phyloP scores from a whole-genome alignment of 305 asterid genomes.

The Lippia alba region DNA sequence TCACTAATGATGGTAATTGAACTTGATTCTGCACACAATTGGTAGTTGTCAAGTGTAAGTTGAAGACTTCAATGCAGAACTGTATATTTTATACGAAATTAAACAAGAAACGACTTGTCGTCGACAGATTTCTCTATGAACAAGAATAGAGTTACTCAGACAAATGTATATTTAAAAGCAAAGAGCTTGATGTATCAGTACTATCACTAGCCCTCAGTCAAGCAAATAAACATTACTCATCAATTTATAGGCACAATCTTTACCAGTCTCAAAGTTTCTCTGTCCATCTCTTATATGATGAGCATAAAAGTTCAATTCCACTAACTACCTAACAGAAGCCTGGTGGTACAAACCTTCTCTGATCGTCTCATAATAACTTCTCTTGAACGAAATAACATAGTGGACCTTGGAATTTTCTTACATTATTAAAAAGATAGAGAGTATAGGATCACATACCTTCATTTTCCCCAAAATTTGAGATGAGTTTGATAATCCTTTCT shows the following conservation, averaged over 20 bases:
- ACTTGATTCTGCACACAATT: constrained; percentile 50
- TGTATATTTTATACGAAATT: neutral
- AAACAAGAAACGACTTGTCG: constrained; percentile 1
- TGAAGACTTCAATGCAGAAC: constrained; percentile 5
- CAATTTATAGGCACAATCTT: neutral
- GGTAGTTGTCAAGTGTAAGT: constrained; percentile 25
- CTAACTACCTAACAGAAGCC: constrained; percentile 6
- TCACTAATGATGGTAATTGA: constrained; percentile 52
- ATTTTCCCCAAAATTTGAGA: constrained; percentile 66
- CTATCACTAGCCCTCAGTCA: constrained; percentile 12
- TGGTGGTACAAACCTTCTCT: constrained; percentile 4
- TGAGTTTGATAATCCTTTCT: constrained; percentile 79
- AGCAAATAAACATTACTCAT: neutral
- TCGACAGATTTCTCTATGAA: no score
- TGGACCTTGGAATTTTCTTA: neutral
- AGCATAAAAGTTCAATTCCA: neutral
- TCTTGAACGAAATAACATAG: constrained; percentile 14
- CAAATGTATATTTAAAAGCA: constrained; percentile 17
- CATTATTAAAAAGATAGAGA: constrained; percentile 23
- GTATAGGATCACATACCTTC: constrained; percentile 54
- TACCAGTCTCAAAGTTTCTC: neutral
- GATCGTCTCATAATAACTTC: constrained; percentile 10
- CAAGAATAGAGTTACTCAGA: no score
- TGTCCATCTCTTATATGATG: constrained; percentile 8
- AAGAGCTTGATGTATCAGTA: constrained; percentile 21